Evolutionary conservation across 257 asterid genomes (phyloP), one percentile per base, ranked within the genome.

Genomic region (Striga asiatica): DNA sequence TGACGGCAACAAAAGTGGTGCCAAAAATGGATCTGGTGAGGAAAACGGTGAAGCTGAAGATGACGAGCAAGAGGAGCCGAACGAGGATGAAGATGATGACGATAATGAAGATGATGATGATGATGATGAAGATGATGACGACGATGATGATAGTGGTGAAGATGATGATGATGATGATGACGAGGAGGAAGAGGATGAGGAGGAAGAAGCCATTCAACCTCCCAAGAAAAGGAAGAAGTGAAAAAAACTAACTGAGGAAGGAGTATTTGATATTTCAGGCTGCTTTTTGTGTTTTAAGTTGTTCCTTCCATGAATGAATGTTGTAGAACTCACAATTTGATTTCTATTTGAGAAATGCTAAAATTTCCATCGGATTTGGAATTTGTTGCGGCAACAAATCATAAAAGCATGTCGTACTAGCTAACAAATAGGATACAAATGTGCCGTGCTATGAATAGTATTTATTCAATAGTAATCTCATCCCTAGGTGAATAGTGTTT

Each of bases 151-250:
- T 0, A 47, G 21, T 0, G 56, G 6, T 0, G 61, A 25, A 0
- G 53, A 18, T 0, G 61, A 17, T 0, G 50, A 16, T 0, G 28
- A 17, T 6, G 52, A 51, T 4, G 75, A 54, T 0, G 69, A 52
- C 0, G 61, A 56, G 0, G 57, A 58, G 53, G 50, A 16, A 0
- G 59, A 61, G 0, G 68, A 54, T 0, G 61, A 47, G 0, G 54
- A 39, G 10, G 54, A 61, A 50, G 77, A 64, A 34, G 65, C 42
- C 27, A 59, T 67, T 8, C 74, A 68, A 21, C 78, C 78, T 24
- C 78, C 71, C 31, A 72, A 72, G 74, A 72, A 72, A 35, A 72
- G 78, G 61, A 72, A 72, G 78, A 72, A 72, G 74, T 67, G 54
- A 72, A 34, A 12, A 6, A 1, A 0, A 47, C 18, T 16, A 20